Conservation (phyloP, 257 asterid species). For the Linderniella brevidens region DNA sequence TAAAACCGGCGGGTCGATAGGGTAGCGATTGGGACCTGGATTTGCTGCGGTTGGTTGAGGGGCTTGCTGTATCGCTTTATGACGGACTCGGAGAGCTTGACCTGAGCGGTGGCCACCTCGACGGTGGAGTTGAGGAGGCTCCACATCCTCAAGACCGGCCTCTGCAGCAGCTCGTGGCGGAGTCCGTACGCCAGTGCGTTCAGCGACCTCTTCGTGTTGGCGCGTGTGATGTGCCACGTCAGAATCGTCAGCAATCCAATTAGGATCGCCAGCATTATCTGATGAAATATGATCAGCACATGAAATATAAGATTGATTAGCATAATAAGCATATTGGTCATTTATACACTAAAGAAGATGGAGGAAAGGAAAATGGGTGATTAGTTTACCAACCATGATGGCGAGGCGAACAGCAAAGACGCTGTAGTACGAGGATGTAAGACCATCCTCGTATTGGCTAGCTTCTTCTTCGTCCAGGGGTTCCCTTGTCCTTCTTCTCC, state of each 20-base stretch:
- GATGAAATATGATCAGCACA: slow-evolving; percentile 19
- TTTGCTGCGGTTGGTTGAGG: slow-evolving; percentile 55
- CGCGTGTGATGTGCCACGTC: slow-evolving; percentile 90
- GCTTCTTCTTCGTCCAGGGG: slow-evolving; percentile 45
- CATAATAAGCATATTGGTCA: too few relatives aligned
- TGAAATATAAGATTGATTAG: too few relatives aligned
- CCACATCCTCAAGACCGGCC: slow-evolving; percentile 87
- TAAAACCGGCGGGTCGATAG: too few relatives aligned
- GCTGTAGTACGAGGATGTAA: slow-evolving; percentile 60
- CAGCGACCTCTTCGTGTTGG: slow-evolving; percentile 56
- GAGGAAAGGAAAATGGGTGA: too few relatives aligned
- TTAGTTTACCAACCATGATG: slow-evolving; percentile 39
- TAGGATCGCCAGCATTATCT: slow-evolving; percentile 82
- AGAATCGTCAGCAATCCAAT: slow-evolving; percentile 70
- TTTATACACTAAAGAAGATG: too few relatives aligned
- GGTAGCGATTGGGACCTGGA: slow-evolving; percentile 31
- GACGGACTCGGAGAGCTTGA: slow-evolving; percentile 59
- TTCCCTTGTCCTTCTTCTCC: too few relatives aligned
- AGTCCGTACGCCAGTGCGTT: slow-evolving; percentile 71
- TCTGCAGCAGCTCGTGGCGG: slow-evolving; percentile 73
- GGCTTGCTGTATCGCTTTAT: slow-evolving; percentile 53
- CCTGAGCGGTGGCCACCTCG: slow-evolving; percentile 83
- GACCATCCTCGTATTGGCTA: slow-evolving; percentile 32
- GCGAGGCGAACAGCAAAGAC: slow-evolving; percentile 92
- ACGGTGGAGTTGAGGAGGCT: slow-evolving; percentile 67